Conservation (phyloP, 2,329 filamentous ascomycete species). For the Nothophoma quercina region DNA sequence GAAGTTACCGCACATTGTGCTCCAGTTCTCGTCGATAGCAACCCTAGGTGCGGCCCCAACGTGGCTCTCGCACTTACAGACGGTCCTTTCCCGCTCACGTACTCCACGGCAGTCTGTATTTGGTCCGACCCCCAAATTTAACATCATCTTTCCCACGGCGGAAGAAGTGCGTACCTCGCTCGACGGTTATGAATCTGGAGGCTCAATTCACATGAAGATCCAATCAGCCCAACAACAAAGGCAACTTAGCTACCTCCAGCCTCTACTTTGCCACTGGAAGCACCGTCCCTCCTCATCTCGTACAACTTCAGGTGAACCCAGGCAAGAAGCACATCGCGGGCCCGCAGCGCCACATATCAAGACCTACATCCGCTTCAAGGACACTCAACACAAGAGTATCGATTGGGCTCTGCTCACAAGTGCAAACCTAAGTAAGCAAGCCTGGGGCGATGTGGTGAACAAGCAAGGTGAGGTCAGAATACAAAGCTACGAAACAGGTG, state of each 20-base stretch:
- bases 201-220: slow-evolving; percentile 82
- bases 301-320: background rate
- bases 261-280: slow-evolving; percentile 78
- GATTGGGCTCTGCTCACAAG: slow-evolving; percentile 89
- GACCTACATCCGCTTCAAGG: slow-evolving; percentile 77
- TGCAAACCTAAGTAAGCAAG: slow-evolving; percentile 91
- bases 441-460: slow-evolving; percentile 76
- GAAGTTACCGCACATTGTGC: slow-evolving; percentile 53
- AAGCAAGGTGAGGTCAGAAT: slow-evolving; percentile 69
- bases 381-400: slow-evolving; percentile 57
- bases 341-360: slow-evolving; percentile 88
- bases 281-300: background rate
- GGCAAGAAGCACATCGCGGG: slow-evolving; percentile 38
- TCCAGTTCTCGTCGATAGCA: slow-evolving; percentile 82
- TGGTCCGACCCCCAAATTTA: slow-evolving; percentile 63
- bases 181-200: slow-evolving; percentile 79
- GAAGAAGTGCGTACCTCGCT: slow-evolving; percentile 79
- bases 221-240: slow-evolving; percentile 73
- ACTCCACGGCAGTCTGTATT: background rate
- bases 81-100: slow-evolving; percentile 38
- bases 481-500: slow-evolving; percentile 83
- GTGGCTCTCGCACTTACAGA: slow-evolving; percentile 70
- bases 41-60: slow-evolving; percentile 74
- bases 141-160: slow-evolving; percentile 81
- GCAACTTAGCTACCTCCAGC: slow-evolving; percentile 75